Conservation (phyloP, 768 basidiomycete species). For the Suillus spraguei region DNA sequence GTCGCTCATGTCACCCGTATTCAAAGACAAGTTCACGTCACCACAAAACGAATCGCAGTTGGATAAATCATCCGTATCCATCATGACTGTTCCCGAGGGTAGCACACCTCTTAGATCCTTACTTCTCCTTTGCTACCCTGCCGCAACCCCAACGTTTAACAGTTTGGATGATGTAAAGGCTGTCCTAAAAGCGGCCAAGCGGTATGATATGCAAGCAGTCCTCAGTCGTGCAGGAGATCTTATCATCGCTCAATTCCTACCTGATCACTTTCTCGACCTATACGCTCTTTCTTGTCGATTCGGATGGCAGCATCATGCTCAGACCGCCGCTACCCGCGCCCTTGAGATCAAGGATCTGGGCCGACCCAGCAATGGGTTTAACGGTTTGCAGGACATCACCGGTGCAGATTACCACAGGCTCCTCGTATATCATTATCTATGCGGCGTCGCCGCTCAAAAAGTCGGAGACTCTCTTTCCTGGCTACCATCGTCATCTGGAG, state of each 20-base stretch:
- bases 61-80: slow-evolving; percentile 23
- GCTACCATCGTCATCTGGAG: background rate
- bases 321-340: slow-evolving; percentile 24
- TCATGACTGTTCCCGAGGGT: slow-evolving; percentile 45
- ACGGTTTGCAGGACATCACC: slow-evolving; percentile 44
- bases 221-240: slow-evolving; percentile 20
- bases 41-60: slow-evolving; percentile 12
- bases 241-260: slow-evolving; percentile 12
- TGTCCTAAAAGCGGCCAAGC: slow-evolving; percentile 19
- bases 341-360: slow-evolving; percentile 18
- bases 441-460: slow-evolving; percentile 27
- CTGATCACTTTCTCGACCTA: slow-evolving; percentile 23
- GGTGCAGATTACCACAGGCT: slow-evolving; percentile 44
- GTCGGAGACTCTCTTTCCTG: slow-evolving; percentile 1
- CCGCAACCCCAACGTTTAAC: background rate
- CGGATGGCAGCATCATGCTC: slow-evolving; percentile 22
- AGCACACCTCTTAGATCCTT: slow-evolving; percentile 36
- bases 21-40: slow-evolving; percentile 31
- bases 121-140: slow-evolving; percentile 44
- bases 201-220: slow-evolving; percentile 30
- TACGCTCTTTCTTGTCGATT: slow-evolving; percentile 32
- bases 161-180: slow-evolving; percentile 17
- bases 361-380: slow-evolving; percentile 22
- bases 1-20: slow-evolving; percentile 37
- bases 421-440: slow-evolving; percentile 43